phyloP scores from a whole-genome alignment of 345 rosid species.

The Bruguiera gymnorhiza region DNA sequence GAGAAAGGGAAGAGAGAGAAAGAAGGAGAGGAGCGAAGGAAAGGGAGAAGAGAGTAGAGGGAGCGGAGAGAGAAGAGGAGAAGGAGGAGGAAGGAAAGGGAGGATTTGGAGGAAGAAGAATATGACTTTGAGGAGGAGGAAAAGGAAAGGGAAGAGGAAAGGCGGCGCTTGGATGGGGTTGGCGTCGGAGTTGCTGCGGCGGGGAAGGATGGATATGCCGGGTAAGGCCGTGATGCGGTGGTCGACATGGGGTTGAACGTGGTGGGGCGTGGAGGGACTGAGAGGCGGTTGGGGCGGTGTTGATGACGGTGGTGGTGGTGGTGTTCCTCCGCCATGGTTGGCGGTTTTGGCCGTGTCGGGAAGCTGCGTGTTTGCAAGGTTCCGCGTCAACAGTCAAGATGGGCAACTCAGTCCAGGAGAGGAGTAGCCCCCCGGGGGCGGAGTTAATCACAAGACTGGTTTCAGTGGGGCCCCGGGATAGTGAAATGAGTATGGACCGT shows the following conservation, averaged over 20 bases:
- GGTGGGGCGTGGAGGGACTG: constrained; percentile 46
- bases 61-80: constrained; percentile 53
- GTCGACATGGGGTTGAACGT: constrained; percentile 12
- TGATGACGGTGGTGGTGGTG: constrained; percentile 47
- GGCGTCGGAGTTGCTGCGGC: constrained; percentile 57
- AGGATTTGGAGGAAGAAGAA: constrained; percentile 19
- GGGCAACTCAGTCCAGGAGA: neutral
- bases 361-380: neutral
- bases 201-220: constrained; percentile 43
- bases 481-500: no score
- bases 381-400: neutral
- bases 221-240: constrained; percentile 5
- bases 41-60: constrained; percentile 55
- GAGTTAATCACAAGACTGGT: no score
- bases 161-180: constrained; percentile 65
- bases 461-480: no score
- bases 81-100: constrained; percentile 33
- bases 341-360: neutral
- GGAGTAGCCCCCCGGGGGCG: no score
- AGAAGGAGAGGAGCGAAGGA: constrained; percentile 51
- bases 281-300: constrained; percentile 69
- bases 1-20: constrained; percentile 52
- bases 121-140: constrained; percentile 9
- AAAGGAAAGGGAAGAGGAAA: constrained; percentile 25
- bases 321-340: constrained; percentile 45